Percentiles rank a stretch among this genome's conserved stretches.
phyloP scores from a whole-genome alignment of 257 asterid genomes.

The Forsythia suspensa region DNA sequence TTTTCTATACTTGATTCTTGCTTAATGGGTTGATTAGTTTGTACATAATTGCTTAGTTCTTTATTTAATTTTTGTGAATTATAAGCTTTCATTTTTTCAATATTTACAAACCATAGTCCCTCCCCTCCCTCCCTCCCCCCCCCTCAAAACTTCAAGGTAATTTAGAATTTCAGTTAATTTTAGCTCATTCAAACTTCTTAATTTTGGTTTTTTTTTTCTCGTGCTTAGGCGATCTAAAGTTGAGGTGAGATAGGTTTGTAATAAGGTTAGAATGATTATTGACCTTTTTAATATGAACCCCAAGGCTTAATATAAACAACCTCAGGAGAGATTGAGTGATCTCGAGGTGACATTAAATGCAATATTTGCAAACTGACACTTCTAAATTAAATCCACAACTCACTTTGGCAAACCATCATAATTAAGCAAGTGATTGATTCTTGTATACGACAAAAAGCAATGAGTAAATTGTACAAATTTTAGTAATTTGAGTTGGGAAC shows the following conservation, averaged over 20 bases:
- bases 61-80: too few species aligned
- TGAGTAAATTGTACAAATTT: background rate
- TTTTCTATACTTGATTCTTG: too few species aligned
- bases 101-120: too few species aligned
- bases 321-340: background rate
- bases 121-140: too few species aligned
- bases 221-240: constrained; percentile 27
- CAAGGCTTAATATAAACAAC: background rate
- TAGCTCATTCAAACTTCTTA: background rate
- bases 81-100: too few species aligned
- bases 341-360: background rate
- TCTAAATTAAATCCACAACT: background rate
- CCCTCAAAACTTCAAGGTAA: too few species aligned
- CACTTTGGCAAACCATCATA: background rate
- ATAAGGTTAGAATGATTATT: background rate
- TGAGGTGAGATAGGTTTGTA: background rate
- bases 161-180: too few species aligned
- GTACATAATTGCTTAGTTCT: too few species aligned
- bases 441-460: background rate
- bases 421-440: background rate
- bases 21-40: too few species aligned
- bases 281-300: too few species aligned
- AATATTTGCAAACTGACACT: background rate
- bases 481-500: constrained; percentile 71
- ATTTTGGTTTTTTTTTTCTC: background rate